These are phyloP conservation scores for Croton setiger DNA, from an alignment of 441 rosid genomes.

Conservation along the genomic window DNA sequence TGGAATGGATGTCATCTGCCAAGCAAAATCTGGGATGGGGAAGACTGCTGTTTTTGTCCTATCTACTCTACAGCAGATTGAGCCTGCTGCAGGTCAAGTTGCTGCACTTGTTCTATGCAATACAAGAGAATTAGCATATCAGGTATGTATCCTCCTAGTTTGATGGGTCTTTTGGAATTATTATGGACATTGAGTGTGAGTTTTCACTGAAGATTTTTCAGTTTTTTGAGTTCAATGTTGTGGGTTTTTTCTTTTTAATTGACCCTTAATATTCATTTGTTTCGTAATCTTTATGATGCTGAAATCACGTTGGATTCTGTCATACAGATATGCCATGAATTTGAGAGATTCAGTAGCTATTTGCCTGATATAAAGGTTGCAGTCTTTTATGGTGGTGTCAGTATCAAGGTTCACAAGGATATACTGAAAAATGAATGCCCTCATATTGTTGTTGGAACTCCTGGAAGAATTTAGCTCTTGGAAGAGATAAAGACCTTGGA, in stretches of 20 bases:
- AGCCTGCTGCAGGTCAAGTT: constrained; percentile 90
- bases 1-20: constrained; percentile 98
- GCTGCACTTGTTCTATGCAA: constrained; percentile 92
- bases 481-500: constrained; percentile 90
- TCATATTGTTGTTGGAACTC: constrained; percentile 97
- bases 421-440: constrained; percentile 96
- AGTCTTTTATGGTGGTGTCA: constrained; percentile 96
- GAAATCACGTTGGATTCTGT: background rate
- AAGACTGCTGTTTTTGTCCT: constrained; percentile 96
- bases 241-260: no score
- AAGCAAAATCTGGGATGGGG: constrained; percentile 99
- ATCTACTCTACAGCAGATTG: constrained; percentile 90
- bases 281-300: constrained; percentile 31
- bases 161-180: background rate
- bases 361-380: constrained; percentile 88
- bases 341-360: constrained; percentile 92
- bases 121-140: constrained; percentile 96
- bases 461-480: constrained; percentile 84
- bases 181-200: constrained; percentile 50
- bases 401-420: constrained; percentile 83
- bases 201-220: constrained; percentile 18
- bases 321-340: constrained; percentile 86
- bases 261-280: no score
- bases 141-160: constrained; percentile 37
- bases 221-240: constrained; percentile 72